phyloP scores from a whole-genome alignment of 2,329 filamentous ascomycete species.

The Pseudovirgaria hyperparasitica region DNA sequence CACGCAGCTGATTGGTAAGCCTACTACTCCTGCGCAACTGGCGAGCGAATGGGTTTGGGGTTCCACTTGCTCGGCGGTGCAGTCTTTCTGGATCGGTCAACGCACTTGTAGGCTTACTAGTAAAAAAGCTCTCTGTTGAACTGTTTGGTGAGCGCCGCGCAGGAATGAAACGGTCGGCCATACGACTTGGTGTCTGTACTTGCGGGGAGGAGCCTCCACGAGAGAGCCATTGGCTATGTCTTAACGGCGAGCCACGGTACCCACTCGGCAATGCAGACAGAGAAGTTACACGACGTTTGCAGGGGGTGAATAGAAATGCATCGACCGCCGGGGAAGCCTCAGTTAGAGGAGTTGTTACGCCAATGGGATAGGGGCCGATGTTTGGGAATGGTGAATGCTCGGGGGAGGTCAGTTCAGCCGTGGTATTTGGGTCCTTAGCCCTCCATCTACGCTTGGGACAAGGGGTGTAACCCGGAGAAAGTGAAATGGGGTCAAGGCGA shows the following conservation, averaged over 20 bases:
- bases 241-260: slow-evolving; percentile 16
- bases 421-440: too few relatives aligned
- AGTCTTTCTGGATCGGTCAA: slow-evolving; percentile 35
- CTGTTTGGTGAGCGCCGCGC: slow-evolving; percentile 28
- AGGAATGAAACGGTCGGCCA: slow-evolving; percentile 48
- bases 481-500: too few relatives aligned
- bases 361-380: neutral
- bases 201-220: slow-evolving; percentile 12
- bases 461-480: too few relatives aligned
- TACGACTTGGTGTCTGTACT: slow-evolving; percentile 13
- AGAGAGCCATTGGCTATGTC: slow-evolving; percentile 18
- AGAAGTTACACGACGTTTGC: slow-evolving; percentile 1
- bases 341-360: neutral
- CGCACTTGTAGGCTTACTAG: slow-evolving; percentile 35
- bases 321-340: slow-evolving; percentile 3
- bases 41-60: slow-evolving; percentile 42
- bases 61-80: slow-evolving; percentile 28
- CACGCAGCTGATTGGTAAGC: slow-evolving; percentile 19
- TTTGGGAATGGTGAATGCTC: slow-evolving; percentile 1
- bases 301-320: slow-evolving; percentile 9
- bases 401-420: neutral
- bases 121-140: slow-evolving; percentile 36
- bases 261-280: slow-evolving; percentile 4
- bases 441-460: too few relatives aligned
- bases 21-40: slow-evolving; percentile 19